Base-by-base conservation (phyloP, 768 basidiomycete genomes). In the Tricholoma hemisulphureum region DNA sequence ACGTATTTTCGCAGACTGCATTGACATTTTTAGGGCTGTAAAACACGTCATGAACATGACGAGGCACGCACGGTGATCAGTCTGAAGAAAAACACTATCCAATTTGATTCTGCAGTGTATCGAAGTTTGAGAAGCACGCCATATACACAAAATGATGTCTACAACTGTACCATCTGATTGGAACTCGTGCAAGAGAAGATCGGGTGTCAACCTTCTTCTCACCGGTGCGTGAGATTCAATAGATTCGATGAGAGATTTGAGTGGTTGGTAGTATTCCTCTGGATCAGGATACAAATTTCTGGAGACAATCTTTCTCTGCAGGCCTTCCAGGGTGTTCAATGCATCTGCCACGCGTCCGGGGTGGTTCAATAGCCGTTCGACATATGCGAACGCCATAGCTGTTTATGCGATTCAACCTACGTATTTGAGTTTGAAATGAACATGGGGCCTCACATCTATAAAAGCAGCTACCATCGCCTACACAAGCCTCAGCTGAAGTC, bases 391-490 rank as follows among this genome's bases (percentile, higher is more conserved):
- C 6, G 85, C 91, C 51, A 95, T 78, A 10, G 93, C 93, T 93
- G 69, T 16, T 60, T 51, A 58, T 51, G 61, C 63, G 57, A 63
- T 59, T 52, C 55, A 45, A 45, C 31, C 41, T 45, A 37, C 55
- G 21, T 50, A 20, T 48, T 34, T n/a, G n/a, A n/a, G n/a, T n/a
- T n/a, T 61, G 39, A 10, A 21, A 11, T 41, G 10, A 26, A 8
- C n/a, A 31, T 32, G 57, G 68, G 18, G 32, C 20, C 74, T 79
- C 68, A 91, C 91, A 88, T 80, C 94, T 80, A 70, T 95, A 97
- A 71, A 95, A 96, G 69, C 95, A 96, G 69, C 91, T 91, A 0
- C 95, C 93, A 63, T 91, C 94, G 26, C 94, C 92, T 85, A n/a
- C 8, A 13, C 34, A 21, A 10, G 43, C 20, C 14, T 58, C 14